Evolutionary conservation across 1,139 yeast genomes (phyloP).

Genomic region (Yamadazyma oceani): DNA sequence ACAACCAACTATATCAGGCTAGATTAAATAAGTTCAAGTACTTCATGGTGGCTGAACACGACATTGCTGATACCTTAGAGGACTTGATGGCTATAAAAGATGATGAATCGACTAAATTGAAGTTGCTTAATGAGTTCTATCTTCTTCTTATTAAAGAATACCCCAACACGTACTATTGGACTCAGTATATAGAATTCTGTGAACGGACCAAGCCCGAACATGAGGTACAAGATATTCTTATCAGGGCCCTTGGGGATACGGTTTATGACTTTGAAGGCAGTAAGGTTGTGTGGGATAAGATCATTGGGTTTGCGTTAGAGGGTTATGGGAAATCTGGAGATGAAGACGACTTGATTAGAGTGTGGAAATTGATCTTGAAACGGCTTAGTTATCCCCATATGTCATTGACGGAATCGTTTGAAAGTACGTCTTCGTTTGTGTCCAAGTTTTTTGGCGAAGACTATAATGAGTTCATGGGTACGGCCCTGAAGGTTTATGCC

Average conservation of each 20-base stretch:
- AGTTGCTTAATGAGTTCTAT: constrained; percentile 21
- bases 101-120: constrained; percentile 6
- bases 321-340: constrained; percentile 11
- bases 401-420: constrained; percentile 41
- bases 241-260: background rate
- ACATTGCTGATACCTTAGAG: constrained; percentile 27
- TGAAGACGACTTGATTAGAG: constrained; percentile 19
- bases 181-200: constrained; percentile 17
- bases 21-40: constrained; percentile 21
- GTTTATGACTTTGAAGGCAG: constrained; percentile 35
- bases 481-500: constrained; percentile 36
- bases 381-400: constrained; percentile 46
- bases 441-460: constrained; percentile 26
- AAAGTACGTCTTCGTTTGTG: constrained; percentile 44
- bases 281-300: constrained; percentile 34
- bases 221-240: constrained; percentile 12
- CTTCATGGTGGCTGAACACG: constrained; percentile 22
- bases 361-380: constrained; percentile 28
- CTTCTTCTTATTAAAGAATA: constrained; percentile 17
- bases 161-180: constrained; percentile 23
- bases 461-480: constrained; percentile 41
- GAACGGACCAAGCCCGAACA: constrained; percentile 6
- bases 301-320: constrained; percentile 17
- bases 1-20: constrained; percentile 16
- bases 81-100: constrained; percentile 22